Evolutionary conservation across 148 eudicot species (phyloP).

Genomic region (Chenopodium quinoa): DNA sequence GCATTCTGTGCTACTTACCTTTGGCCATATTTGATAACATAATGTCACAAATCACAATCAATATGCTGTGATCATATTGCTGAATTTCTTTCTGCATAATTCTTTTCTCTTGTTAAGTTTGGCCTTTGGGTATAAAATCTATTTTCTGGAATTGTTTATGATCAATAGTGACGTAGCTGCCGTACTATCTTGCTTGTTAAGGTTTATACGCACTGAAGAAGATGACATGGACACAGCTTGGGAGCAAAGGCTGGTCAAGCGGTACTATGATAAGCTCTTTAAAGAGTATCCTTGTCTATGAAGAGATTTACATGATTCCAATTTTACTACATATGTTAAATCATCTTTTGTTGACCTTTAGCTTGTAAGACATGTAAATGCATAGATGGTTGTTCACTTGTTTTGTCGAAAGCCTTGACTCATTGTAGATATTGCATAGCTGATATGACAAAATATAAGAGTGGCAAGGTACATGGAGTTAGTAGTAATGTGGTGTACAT

Average conservation of each 20-base stretch:
- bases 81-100: neutral
- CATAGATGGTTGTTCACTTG: neutral
- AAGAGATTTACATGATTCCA: neutral
- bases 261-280: constrained; percentile 92
- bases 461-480: constrained; percentile 69
- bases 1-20: neutral
- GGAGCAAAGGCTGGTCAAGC: constrained; percentile 94
- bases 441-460: constrained; percentile 86
- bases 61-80: neutral
- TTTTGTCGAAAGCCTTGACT: constrained; percentile 39
- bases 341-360: neutral
- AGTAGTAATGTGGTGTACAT: neutral
- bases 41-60: neutral
- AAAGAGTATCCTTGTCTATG: constrained; percentile 84
- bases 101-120: neutral
- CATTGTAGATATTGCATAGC: constrained; percentile 83
- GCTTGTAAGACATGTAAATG: neutral
- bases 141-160: neutral
- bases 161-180: neutral
- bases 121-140: neutral
- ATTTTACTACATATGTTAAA: neutral
- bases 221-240: constrained; percentile 87
- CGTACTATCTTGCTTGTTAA: constrained; percentile 6
- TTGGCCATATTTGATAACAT: neutral
- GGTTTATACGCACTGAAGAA: constrained; percentile 93